phyloP scores from a whole-genome alignment of 176 grass and related monocot species.

The Eragrostis nindensis region DNA sequence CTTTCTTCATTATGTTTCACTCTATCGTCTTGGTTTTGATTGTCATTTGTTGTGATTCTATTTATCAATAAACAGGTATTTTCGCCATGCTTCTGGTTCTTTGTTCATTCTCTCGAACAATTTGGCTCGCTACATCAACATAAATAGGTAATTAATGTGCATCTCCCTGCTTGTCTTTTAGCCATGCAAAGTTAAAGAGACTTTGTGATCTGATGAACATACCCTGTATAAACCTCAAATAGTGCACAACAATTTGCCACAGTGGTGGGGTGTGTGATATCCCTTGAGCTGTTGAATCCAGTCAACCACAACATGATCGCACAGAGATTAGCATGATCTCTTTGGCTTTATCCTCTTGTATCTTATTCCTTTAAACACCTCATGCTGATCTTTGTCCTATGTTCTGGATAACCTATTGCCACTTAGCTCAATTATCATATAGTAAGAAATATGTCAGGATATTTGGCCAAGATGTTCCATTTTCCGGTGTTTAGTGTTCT shows the following conservation, averaged over 20 bases:
- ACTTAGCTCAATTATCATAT: neutral
- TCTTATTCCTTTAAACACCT: constrained; percentile 2
- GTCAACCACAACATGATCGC: neutral
- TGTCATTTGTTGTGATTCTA: neutral
- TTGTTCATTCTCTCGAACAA: constrained; percentile 90
- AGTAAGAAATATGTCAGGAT: neutral
- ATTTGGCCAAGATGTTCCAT: neutral
- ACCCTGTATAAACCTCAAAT: too few relatives aligned
- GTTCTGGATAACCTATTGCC: neutral
- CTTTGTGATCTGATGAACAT: too few relatives aligned
- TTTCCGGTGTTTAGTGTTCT: neutral
- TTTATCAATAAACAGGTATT: constrained; percentile 69
- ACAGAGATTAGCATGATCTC: neutral
- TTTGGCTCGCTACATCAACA: constrained; percentile 89
- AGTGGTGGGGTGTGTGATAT: neutral
- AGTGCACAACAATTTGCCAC: too few relatives aligned
- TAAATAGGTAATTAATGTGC: constrained; percentile 72
- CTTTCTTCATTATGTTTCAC: neutral
- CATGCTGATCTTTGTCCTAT: neutral
- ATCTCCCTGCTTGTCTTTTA: constrained; percentile 14
- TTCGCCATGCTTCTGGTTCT: constrained; percentile 92
- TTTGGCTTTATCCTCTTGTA: neutral
- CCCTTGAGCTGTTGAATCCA: neutral
- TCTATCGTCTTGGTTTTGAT: neutral
- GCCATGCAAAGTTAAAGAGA: neutral